Percentiles rank a stretch among this genome's conserved stretches.
These are phyloP conservation scores for Starmerella stigmatis DNA, from an alignment of 805 yeast genomes.

Conservation along the genomic window DNA sequence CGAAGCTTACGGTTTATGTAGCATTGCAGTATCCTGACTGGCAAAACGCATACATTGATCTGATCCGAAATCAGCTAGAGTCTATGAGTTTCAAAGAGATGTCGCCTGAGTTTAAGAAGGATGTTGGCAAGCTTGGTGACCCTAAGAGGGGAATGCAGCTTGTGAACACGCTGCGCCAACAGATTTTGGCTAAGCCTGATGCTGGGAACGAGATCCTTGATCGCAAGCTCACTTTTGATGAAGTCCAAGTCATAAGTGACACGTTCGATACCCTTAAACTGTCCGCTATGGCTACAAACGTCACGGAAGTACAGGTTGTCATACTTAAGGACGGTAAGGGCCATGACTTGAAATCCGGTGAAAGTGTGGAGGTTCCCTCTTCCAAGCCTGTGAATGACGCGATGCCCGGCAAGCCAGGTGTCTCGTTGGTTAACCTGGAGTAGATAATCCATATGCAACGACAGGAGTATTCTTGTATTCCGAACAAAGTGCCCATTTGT, in stretches of 20 bases:
- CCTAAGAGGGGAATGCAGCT: constrained; percentile 99
- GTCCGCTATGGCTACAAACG: constrained; percentile 50
- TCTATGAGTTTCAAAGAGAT: constrained; percentile 29
- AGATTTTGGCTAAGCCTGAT: constrained; percentile 40
- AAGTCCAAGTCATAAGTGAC: constrained; percentile 49
- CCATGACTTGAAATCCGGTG: constrained; percentile 55
- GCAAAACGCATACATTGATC: constrained; percentile 68
- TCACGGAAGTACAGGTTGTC: constrained; percentile 50
- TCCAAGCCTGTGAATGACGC: constrained; percentile 71
- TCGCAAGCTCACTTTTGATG: constrained; percentile 78
- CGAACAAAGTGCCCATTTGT: too few species aligned
- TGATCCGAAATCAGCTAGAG: constrained; percentile 63
- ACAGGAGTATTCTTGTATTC: too few species aligned
- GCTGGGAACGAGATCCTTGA: constrained; percentile 72
- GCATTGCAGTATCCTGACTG: constrained; percentile 84
- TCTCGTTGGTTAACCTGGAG: constrained; percentile 53
- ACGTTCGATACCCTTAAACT: constrained; percentile 48
- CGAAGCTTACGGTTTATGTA: constrained; percentile 59
- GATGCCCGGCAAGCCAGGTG: constrained; percentile 90
- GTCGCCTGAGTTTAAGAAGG: constrained; percentile 32
- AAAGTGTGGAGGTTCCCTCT: constrained; percentile 52
- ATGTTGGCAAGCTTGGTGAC: constrained; percentile 42
- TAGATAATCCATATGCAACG: not conserved
- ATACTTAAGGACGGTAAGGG: constrained; percentile 63
- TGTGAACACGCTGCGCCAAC: constrained; percentile 72